Evolutionary conservation across 768 basidiomycete genomes (phyloP), one percentile per base, ranked within the genome.

Genomic region (Phaffia australis): DNA sequence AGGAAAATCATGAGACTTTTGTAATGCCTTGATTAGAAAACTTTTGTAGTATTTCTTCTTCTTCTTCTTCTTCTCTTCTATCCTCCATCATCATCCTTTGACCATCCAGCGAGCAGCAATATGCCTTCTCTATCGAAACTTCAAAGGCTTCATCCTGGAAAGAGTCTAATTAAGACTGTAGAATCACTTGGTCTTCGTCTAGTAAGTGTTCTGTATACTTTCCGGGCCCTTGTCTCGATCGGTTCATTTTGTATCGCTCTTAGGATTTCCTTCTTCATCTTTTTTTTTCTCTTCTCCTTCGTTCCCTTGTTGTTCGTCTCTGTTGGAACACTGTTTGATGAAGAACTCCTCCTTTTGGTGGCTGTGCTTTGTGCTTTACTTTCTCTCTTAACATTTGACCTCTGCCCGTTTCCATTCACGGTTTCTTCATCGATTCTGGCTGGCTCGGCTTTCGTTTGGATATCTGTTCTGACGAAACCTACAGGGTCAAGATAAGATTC

Each of bases 121-220:
- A 42, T 42, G 35, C 35, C 29, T 49, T 65, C 60, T 19, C 49
- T 61, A 6, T 30, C 3, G 9, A 18, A 27, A 3, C 47, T 48
- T n/a, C 47, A 51, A 27, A 46, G 60, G 27, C 60, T 61, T 18
- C 42, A 55, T 25, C 63, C 63, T 2, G 42, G 55, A 23, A 48
- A 35, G 11, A 35, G 27, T 27, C 63, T 64, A 1, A 46, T 54
- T n/a, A 51, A 52, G 14, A 56, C 52, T 2, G 63, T 56, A 30
- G 63, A 64, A 42, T 56, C 48, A 46, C 30, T 67, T 18, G 66
- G 66, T 27, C 47, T 67, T 8, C 66, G 66, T 47, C 1, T 67
- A 49, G 66, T 67, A 46, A 46, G 66, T 63, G 29, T 18, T 61
- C 29, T 16, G 3, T 19, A 8, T 5, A 7, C 15, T 25, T 23